phyloP scores from a whole-genome alignment of 768 basidiomycete species.

The Lactarius hatsudake region DNA sequence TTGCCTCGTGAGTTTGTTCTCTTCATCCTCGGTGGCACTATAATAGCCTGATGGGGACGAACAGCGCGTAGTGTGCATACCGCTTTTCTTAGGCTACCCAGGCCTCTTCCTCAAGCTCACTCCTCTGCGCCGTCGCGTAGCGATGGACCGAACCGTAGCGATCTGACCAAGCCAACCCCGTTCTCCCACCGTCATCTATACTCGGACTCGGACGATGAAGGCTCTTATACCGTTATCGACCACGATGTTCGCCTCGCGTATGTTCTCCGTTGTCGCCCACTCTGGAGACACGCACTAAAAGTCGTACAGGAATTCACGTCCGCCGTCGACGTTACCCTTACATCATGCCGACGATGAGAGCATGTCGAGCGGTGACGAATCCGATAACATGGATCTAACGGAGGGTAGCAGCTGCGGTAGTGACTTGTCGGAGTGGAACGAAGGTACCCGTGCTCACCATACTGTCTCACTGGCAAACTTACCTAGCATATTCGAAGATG shows the following conservation, averaged over 20 bases:
- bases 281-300: slow-evolving; percentile 6
- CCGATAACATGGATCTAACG: slow-evolving; percentile 70
- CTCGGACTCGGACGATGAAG: slow-evolving; percentile 69
- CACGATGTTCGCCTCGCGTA: slow-evolving; percentile 73
- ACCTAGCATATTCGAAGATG: neutral
- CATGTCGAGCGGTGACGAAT: slow-evolving; percentile 72
- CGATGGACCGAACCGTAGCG: neutral
- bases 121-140: neutral
- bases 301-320: slow-evolving; percentile 49
- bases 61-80: slow-evolving; percentile 14
- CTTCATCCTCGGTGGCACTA: neutral
- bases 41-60: neutral
- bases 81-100: slow-evolving; percentile 15
- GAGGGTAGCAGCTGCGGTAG: slow-evolving; percentile 43
- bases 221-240: slow-evolving; percentile 59
- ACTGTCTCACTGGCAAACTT: neutral
- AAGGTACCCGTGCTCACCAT: slow-evolving; percentile 37
- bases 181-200: slow-evolving; percentile 16
- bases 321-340: slow-evolving; percentile 39
- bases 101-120: slow-evolving; percentile 2
- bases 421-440: slow-evolving; percentile 45
- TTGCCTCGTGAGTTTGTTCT: neutral
- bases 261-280: slow-evolving; percentile 29
- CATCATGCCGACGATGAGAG: slow-evolving; percentile 45
- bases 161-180: slow-evolving; percentile 17